A percentile compares a stretch with the other conserved stretches of the same genome.
Conservation (phyloP, 352 stramenopile genomes). For the Elongisporangium prolatum region DNA sequence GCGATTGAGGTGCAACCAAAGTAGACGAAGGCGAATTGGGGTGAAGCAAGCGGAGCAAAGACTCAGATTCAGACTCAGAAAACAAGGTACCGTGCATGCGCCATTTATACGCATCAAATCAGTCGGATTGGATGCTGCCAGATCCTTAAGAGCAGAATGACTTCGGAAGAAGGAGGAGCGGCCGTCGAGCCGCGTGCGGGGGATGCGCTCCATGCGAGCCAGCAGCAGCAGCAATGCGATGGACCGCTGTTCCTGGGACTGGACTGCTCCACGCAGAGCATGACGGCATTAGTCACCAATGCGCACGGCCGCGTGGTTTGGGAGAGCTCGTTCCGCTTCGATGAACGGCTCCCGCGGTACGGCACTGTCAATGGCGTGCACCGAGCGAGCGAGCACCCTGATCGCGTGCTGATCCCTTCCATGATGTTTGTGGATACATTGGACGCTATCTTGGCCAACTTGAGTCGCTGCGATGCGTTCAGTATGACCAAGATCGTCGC, state of each 20-base stretch:
- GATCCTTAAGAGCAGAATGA: no score
- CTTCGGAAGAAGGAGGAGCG: no score
- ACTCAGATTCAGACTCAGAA: no score
- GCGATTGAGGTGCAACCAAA: no score
- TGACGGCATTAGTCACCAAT: slow-evolving; percentile 64
- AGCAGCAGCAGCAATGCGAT: neutral
- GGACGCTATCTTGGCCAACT: slow-evolving; percentile 52
- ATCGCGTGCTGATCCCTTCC: slow-evolving; percentile 56
- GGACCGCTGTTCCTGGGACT: slow-evolving; percentile 50
- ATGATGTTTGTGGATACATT: slow-evolving; percentile 80
- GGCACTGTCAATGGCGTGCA: slow-evolving; percentile 63
- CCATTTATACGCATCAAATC: no score
- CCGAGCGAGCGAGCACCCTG: slow-evolving; percentile 27
- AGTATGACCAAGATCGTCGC: slow-evolving; percentile 38
- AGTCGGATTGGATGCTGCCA: no score
- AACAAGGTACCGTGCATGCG: no score
- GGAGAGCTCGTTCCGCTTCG: slow-evolving; percentile 66
- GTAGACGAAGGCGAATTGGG: no score
- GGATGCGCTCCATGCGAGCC: no score
- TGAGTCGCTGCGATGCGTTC: slow-evolving; percentile 20
- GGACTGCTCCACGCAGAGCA: slow-evolving; percentile 86
- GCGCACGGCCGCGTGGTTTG: slow-evolving; percentile 28
- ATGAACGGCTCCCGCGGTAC: slow-evolving; percentile 60
- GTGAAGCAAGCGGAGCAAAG: no score
- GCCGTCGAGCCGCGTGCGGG: no score